Conservation (phyloP, 83 land plant genomes). For the Diphasiastrum complanatum region DNA sequence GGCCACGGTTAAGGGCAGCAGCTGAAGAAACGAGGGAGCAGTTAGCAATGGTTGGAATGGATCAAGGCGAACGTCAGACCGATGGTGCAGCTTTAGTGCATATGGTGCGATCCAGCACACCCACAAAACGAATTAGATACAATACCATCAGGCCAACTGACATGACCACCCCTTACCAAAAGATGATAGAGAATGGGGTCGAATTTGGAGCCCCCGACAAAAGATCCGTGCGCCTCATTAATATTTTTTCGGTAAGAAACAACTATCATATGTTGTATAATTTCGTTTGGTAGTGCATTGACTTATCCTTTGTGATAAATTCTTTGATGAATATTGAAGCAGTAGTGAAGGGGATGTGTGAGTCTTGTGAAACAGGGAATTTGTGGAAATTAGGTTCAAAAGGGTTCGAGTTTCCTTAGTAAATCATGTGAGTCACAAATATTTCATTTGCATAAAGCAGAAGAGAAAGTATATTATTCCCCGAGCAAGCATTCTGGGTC, state of each 20-base stretch:
- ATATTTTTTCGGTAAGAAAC: conserved; percentile 63
- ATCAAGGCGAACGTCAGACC: conserved; percentile 20
- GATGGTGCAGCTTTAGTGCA: conserved; percentile 33
- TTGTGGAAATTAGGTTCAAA: no score
- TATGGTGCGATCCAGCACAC: conserved; percentile 32
- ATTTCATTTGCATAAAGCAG: no score
- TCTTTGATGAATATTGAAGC: no score
- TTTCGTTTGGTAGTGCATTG: neutral
- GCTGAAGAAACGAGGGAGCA: conserved; percentile 1
- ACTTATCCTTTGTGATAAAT: neutral
- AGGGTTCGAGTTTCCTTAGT: no score
- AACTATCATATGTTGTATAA: neutral
- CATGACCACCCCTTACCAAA: conserved; percentile 81
- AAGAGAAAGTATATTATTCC: no score
- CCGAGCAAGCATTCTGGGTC: no score
- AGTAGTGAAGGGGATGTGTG: no score
- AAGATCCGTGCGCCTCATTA: conserved; percentile 78
- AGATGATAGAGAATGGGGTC: conserved; percentile 89
- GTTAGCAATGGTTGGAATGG: neutral
- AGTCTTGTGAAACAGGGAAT: no score
- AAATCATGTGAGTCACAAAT: no score
- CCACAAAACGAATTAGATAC: conserved; percentile 60
- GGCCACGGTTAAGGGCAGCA: conserved; percentile 20
- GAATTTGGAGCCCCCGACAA: conserved; percentile 98
- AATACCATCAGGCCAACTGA: conserved; percentile 81